Conservation (phyloP, 1,284 basidiomycete species). For the Leccinum idahoense region DNA sequence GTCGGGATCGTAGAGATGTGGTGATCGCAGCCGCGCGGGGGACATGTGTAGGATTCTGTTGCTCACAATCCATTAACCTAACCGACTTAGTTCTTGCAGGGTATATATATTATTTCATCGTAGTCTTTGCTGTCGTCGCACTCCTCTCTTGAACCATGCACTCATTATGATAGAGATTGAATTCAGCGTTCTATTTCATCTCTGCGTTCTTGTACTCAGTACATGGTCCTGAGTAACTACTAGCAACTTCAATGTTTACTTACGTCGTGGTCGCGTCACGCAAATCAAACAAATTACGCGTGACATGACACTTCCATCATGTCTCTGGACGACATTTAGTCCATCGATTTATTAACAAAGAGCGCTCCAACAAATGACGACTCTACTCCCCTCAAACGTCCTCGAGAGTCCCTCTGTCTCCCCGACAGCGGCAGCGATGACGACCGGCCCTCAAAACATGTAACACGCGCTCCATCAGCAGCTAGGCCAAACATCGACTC, state of each 20-base stretch:
- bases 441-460: constrained; percentile 22
- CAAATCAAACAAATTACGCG: constrained; percentile 28
- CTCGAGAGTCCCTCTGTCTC: constrained; percentile 45
- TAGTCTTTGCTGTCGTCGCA: not conserved
- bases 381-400: constrained; percentile 28
- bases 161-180: not conserved
- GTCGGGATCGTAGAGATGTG: not conserved
- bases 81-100: not conserved
- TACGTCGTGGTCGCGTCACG: constrained; percentile 3
- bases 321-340: constrained; percentile 41
- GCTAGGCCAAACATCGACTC: constrained; percentile 49
- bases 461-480: constrained; percentile 16
- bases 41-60: not conserved
- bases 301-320: constrained; percentile 16
- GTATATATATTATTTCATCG: not conserved
- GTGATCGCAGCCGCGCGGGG: not conserved
- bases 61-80: not conserved
- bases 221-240: too few species aligned
- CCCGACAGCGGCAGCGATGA: constrained; percentile 42
- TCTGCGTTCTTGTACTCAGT: too few species aligned
- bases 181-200: not conserved
- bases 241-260: not conserved
- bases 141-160: not conserved
- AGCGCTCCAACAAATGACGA: constrained; percentile 1
- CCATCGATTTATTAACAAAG: constrained; percentile 20